Evolutionary conservation across 169 alveolate genomes (phyloP).

Genomic region (Plasmodium reichenowi): DNA sequence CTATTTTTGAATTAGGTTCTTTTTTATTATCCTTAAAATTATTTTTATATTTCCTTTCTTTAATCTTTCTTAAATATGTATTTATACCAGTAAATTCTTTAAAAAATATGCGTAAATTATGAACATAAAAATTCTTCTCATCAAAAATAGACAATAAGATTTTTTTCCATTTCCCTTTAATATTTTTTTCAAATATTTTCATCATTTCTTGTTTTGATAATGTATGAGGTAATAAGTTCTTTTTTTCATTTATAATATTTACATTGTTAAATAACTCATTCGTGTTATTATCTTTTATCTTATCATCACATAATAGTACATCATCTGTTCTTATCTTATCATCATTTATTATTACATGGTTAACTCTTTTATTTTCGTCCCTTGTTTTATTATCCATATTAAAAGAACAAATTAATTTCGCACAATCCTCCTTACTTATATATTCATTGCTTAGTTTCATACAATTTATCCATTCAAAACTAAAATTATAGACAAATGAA

Average conservation of each 20-base stretch:
- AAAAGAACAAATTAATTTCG: conserved; percentile 3
- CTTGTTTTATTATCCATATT: not conserved
- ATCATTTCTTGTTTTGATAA: conserved; percentile 25
- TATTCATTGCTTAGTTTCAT: conserved; percentile 30
- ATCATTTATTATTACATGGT: not conserved
- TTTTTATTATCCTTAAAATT: not conserved
- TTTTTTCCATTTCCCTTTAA: conserved; percentile 64
- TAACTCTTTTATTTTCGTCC: not conserved
- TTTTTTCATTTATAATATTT: not conserved
- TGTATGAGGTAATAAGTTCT: not conserved
- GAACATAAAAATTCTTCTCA: conserved; percentile 18
- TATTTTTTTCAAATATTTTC: conserved; percentile 33
- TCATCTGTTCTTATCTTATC: not conserved
- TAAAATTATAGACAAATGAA: conserved; percentile 28
- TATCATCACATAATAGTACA: not conserved
- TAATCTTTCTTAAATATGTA: conserved; percentile 7
- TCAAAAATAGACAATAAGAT: conserved; percentile 49
- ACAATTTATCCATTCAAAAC: conserved; percentile 60
- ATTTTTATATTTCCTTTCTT: not conserved
- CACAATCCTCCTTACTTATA: conserved; percentile 10
- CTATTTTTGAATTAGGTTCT: no score
- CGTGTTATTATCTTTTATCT: not conserved
- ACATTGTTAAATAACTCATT: not conserved
- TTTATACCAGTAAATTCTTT: conserved; percentile 60
- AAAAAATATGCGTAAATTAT: conserved; percentile 23